Percentiles rank a stretch among this genome's conserved stretches.
Conservation (phyloP, 768 basidiomycete genomes). For the Russula olivacea region DNA sequence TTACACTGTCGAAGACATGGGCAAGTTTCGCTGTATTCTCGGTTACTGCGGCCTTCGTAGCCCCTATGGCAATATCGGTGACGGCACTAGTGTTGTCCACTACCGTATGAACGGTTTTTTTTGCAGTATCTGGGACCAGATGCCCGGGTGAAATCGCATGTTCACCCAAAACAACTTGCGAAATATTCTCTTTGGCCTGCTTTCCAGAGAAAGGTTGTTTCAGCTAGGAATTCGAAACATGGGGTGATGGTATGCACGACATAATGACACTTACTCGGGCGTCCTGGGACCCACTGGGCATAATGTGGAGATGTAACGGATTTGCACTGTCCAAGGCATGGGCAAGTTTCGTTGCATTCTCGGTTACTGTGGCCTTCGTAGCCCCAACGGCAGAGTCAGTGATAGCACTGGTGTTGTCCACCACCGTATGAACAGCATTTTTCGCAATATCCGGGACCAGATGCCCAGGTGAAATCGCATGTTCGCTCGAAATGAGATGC, state of each 20-base stretch:
- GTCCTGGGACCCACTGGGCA: not conserved
- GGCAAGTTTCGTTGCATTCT: not conserved
- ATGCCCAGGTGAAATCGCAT: not conserved
- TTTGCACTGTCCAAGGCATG: not conserved
- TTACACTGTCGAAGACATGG: not conserved
- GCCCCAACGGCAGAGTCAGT: not conserved
- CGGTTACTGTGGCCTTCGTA: not conserved
- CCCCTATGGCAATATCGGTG: not conserved
- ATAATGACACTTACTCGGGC: not conserved
- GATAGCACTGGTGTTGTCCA: not conserved
- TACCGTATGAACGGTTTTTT: not conserved
- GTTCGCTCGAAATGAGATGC: not conserved
- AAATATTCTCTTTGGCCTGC: not conserved
- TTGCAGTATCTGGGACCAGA: not conserved
- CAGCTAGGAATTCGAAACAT: too few species aligned
- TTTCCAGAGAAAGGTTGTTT: not conserved
- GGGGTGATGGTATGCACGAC: too few species aligned
- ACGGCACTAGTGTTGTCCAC: not conserved
- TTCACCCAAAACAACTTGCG: not conserved
- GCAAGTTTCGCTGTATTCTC: not conserved
- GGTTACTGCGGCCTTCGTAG: not conserved
- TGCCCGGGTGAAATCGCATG: not conserved
- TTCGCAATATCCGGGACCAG: conserved; percentile 1
- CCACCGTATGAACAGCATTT: not conserved
- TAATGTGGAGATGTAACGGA: not conserved